phyloP scores from a whole-genome alignment of 257 asterid genomes.

The Henckelia pumila region DNA sequence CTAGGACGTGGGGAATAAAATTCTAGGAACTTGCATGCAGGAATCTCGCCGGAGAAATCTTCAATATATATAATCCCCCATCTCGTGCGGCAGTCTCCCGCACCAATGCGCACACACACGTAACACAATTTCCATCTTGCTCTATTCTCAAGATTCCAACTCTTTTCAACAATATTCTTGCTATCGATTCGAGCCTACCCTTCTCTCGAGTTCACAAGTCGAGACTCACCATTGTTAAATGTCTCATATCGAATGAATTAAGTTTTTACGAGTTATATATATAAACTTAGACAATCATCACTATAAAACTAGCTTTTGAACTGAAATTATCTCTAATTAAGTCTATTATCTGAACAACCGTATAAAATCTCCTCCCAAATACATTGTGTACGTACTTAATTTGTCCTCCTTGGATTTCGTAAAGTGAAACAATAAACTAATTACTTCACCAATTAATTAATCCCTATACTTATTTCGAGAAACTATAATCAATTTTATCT shows the following conservation, averaged over 20 bases:
- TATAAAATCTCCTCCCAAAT: too few species aligned
- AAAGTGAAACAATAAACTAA: background rate
- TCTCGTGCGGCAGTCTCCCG: constrained; percentile 34
- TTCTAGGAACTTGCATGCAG: background rate
- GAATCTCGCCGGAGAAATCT: constrained; percentile 45
- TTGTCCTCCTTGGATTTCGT: background rate
- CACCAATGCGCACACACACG: constrained; percentile 21
- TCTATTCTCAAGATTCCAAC: background rate
- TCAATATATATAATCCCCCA: constrained; percentile 29
- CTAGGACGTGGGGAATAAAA: background rate
- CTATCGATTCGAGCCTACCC: background rate
- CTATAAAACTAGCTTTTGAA: too few species aligned
- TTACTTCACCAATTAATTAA: background rate
- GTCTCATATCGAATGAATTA: too few species aligned
- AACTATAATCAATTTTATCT: constrained; percentile 2
- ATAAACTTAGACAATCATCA: too few species aligned
- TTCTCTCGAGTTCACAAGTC: background rate
- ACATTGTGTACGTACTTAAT: background rate
- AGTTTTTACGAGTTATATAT: too few species aligned
- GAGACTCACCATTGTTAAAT: too few species aligned
- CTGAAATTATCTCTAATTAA: too few species aligned
- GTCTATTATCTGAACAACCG: too few species aligned
- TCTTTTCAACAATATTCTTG: background rate
- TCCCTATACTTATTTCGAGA: background rate
- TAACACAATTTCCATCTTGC: background rate